Conservation (phyloP, 2,329 filamentous ascomycete species). For the Aspergillus tubingensis region DNA sequence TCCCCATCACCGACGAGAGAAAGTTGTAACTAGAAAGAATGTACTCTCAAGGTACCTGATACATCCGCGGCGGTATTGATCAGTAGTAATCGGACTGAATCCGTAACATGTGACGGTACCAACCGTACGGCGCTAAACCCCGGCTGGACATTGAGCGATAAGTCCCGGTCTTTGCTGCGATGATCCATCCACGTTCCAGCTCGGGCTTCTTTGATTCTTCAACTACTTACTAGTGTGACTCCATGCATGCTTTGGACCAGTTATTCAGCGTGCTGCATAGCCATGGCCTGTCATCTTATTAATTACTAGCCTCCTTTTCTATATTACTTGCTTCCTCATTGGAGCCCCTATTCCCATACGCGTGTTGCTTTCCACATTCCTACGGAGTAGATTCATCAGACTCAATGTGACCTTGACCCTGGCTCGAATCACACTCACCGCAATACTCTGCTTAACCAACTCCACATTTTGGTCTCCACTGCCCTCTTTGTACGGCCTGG, state of each 20-base stretch:
- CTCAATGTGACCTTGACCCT: not conserved
- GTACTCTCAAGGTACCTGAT: no score
- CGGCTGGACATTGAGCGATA: not conserved
- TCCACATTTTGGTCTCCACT: not conserved
- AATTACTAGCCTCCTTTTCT: not conserved
- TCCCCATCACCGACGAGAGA: no score
- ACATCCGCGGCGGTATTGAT: no score
- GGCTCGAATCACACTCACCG: not conserved
- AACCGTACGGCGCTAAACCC: not conserved
- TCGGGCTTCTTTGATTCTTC: not conserved
- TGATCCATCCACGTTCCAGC: not conserved
- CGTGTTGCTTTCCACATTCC: not conserved
- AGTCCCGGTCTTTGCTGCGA: no score
- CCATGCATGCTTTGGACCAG: not conserved
- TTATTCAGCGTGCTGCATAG: not conserved
- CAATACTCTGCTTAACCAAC: not conserved
- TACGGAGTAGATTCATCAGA: not conserved
- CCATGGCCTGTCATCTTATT: not conserved
- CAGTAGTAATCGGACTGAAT: no score
- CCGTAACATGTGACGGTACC: not conserved
- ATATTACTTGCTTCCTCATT: not conserved
- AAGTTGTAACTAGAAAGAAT: no score
- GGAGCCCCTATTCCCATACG: not conserved
- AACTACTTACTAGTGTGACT: not conserved
- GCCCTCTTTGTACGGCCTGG: not conserved